Evolutionary conservation across 1,139 yeast genomes (phyloP).

Genomic region (Nakaseomyces sp.): DNA sequence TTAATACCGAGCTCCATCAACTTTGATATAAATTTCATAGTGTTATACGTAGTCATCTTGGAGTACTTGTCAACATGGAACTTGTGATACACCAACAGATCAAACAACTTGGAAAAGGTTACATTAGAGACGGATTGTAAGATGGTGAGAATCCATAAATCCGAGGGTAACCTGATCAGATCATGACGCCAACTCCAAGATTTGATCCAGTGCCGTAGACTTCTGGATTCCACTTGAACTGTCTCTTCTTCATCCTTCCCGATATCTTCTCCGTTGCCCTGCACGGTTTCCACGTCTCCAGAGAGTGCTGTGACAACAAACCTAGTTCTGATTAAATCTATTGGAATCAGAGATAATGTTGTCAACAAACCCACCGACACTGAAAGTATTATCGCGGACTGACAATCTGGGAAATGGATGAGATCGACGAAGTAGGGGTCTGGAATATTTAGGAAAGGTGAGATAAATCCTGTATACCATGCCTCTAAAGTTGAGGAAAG

Average conservation of each 20-base stretch:
- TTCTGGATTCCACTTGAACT: slow-evolving; percentile 21
- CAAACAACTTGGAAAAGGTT: slow-evolving; percentile 56
- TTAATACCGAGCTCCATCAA: slow-evolving; percentile 62
- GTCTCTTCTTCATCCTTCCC: background rate
- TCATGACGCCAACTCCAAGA: slow-evolving; percentile 36
- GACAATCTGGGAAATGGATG: slow-evolving; percentile 59
- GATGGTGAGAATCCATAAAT: slow-evolving; percentile 27
- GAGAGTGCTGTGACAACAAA: slow-evolving; percentile 52
- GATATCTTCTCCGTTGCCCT: background rate
- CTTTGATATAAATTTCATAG: slow-evolving; percentile 45
- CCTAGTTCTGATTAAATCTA: slow-evolving; percentile 72
- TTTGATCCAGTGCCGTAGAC: slow-evolving; percentile 31
- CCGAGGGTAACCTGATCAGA: slow-evolving; percentile 22
- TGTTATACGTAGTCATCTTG: slow-evolving; percentile 53
- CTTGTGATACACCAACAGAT: slow-evolving; percentile 56
- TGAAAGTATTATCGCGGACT: slow-evolving; percentile 50
- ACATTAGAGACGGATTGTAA: slow-evolving; percentile 48
- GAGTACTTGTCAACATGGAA: slow-evolving; percentile 63
- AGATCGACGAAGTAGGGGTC: slow-evolving; percentile 84
- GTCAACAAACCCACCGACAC: slow-evolving; percentile 67
- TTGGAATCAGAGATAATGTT: slow-evolving; percentile 69
- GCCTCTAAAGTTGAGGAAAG: slow-evolving; percentile 74
- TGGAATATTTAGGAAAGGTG: slow-evolving; percentile 79
- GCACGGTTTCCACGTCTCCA: background rate
- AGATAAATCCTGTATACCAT: slow-evolving; percentile 82